Evolutionary conservation across 83 land plant species (phyloP).

Genomic region (Thuja plicata): DNA sequence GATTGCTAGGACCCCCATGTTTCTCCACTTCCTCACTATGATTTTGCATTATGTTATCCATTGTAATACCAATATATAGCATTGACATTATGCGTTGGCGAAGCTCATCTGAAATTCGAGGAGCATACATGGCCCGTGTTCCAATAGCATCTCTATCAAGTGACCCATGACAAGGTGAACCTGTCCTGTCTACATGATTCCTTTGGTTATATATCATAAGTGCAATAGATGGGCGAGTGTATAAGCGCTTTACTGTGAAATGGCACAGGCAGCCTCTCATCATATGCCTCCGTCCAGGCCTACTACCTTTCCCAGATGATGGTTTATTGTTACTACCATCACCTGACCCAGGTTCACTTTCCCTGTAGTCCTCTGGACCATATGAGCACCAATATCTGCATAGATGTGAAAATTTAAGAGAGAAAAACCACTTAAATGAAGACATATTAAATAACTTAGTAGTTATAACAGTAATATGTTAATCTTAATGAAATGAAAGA

Average conservation of each 20-base stretch:
- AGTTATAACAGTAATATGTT: background rate
- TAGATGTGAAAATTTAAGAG: constrained; percentile 8
- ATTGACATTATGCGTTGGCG: constrained; percentile 45
- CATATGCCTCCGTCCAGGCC: constrained; percentile 43
- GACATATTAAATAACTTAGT: background rate
- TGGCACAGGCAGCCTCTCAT: constrained; percentile 60
- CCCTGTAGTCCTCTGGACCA: constrained; percentile 57
- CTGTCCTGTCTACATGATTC: constrained; percentile 40
- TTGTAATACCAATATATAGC: constrained; percentile 47
- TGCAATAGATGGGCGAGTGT: constrained; percentile 38
- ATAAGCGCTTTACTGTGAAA: constrained; percentile 52
- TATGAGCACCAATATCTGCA: constrained; percentile 58
- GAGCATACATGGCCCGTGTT: constrained; percentile 48
- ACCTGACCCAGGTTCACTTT: constrained; percentile 17
- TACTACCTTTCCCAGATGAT: constrained; percentile 42
- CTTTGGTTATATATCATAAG: constrained; percentile 53
- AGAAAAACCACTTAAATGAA: background rate
- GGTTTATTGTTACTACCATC: constrained; percentile 29
- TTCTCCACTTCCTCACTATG: constrained; percentile 39
- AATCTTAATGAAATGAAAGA: background rate
- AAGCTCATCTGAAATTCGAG: constrained; percentile 37
- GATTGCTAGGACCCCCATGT: constrained; percentile 41
- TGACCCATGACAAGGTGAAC: constrained; percentile 46
- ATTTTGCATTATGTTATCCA: constrained; percentile 39
- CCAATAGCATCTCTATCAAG: constrained; percentile 42